phyloP scores from a whole-genome alignment of 2,329 filamentous ascomycete genomes.

The Alternaria hordeiaustralica region DNA sequence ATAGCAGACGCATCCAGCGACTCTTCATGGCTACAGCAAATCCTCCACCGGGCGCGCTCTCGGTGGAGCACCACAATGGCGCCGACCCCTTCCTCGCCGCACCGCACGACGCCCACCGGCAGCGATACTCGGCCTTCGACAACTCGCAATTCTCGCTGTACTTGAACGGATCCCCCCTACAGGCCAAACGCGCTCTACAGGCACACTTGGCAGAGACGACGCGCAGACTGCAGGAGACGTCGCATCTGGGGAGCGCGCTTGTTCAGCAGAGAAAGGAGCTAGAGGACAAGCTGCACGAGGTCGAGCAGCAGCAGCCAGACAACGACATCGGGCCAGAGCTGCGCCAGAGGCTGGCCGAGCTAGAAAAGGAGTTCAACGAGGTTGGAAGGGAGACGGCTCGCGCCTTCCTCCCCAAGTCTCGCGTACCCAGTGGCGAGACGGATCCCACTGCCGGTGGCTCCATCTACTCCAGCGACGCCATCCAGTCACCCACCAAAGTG shows the following conservation, averaged over 20 bases:
- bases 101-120: conserved; percentile 52
- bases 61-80: conserved; percentile 46
- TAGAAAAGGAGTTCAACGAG: conserved; percentile 95
- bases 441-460: conserved; percentile 44
- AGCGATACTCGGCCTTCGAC: conserved; percentile 85
- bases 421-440: conserved; percentile 67
- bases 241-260: conserved; percentile 84
- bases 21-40: conserved; percentile 53
- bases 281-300: conserved; percentile 79
- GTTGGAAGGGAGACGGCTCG: conserved; percentile 88
- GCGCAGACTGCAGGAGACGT: conserved; percentile 87
- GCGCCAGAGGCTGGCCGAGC: conserved; percentile 79
- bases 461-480: conserved; percentile 79
- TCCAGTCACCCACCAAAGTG: conserved; percentile 86
- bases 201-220: conserved; percentile 93
- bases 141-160: conserved; percentile 79
- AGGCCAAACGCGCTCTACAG: conserved; percentile 87
- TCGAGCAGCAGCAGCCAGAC: conserved; percentile 74
- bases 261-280: conserved; percentile 87
- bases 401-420: conserved; percentile 82
- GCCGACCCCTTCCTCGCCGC: conserved; percentile 55
- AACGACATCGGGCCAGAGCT: conserved; percentile 83
- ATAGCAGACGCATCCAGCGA: conserved; percentile 23
- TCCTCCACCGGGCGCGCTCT: conserved; percentile 49
- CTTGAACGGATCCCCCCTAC: conserved; percentile 77